A percentile compares a stretch with the other conserved stretches of the same genome.
These are phyloP conservation scores for Solanum raphanifolium DNA, from an alignment of 257 asterid species.

Conservation along the genomic window DNA sequence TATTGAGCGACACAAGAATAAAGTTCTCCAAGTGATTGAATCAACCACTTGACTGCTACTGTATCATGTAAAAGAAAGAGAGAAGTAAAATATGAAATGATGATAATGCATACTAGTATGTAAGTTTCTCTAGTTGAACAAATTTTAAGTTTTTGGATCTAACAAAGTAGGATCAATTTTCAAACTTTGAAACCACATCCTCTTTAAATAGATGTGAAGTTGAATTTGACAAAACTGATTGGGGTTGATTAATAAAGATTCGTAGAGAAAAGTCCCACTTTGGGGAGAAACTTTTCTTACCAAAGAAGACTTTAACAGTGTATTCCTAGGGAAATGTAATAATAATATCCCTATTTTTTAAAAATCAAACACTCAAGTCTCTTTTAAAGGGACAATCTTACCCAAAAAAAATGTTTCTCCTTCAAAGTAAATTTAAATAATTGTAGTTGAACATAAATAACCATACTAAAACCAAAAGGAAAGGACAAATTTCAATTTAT, in stretches of 20 bases:
- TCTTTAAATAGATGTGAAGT: background rate
- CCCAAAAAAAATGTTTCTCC: too few species aligned
- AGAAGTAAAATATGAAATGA: background rate
- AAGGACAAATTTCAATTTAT: too few species aligned
- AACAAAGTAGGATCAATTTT: too few species aligned
- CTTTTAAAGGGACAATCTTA: background rate
- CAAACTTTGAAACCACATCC: background rate
- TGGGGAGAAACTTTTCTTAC: rapidly evolving
- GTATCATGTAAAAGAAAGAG: too few species aligned
- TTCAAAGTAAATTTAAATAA: too few species aligned
- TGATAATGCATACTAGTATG: too few species aligned
- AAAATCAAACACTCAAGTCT: background rate
- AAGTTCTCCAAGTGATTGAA: too few species aligned
- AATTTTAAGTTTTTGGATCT: background rate
- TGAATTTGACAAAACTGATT: background rate
- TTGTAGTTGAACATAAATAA: too few species aligned
- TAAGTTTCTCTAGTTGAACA: background rate
- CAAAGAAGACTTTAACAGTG: background rate
- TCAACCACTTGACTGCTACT: too few species aligned
- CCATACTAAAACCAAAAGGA: too few species aligned
- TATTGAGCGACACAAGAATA: background rate
- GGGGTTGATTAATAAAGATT: background rate
- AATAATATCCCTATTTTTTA: background rate
- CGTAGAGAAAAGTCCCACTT: background rate
- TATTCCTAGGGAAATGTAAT: too few species aligned